phyloP scores from a whole-genome alignment of 169 alveolate species.

The Sarcocystis neurona region DNA sequence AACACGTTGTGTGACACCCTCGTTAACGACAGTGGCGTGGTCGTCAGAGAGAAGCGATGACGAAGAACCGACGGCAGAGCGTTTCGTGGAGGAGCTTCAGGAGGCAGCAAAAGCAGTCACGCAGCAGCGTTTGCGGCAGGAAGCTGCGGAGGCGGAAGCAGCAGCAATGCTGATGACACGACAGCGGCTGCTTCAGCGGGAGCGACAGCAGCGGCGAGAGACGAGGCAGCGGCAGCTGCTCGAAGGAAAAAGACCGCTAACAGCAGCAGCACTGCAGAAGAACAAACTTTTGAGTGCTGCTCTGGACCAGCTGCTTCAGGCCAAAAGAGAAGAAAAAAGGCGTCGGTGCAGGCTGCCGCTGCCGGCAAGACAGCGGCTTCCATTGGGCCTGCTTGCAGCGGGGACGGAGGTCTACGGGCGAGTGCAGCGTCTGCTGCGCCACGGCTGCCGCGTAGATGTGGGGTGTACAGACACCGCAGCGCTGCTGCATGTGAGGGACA shows the following conservation, averaged over 20 bases:
- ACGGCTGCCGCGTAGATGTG: conserved; percentile 56
- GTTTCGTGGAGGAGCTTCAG: background rate
- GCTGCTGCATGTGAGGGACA: conserved; percentile 50
- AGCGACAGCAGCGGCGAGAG: background rate
- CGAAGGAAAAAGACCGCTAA: background rate
- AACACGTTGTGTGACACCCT: too few species aligned
- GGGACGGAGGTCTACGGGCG: conserved; percentile 25
- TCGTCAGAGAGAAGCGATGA: too few species aligned
- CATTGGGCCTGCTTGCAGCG: background rate
- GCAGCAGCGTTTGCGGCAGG: background rate
- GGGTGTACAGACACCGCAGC: conserved; percentile 54
- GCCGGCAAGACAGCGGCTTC: background rate
- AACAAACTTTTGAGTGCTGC: background rate
- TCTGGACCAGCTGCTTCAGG: conserved; percentile 4
- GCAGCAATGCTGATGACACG: background rate
- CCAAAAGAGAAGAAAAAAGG: background rate
- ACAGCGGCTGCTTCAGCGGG: conserved; percentile 11
- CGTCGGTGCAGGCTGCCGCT: background rate
- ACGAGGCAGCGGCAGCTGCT: background rate
- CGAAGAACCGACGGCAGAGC: too few species aligned
- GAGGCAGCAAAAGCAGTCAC: background rate
- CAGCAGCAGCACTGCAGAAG: background rate
- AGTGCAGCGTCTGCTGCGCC: background rate
- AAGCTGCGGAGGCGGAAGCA: background rate
- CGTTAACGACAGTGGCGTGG: too few species aligned